Evolutionary conservation across 208 protist genomes (phyloP).

Genomic region (Leishmania gerbilli): DNA sequence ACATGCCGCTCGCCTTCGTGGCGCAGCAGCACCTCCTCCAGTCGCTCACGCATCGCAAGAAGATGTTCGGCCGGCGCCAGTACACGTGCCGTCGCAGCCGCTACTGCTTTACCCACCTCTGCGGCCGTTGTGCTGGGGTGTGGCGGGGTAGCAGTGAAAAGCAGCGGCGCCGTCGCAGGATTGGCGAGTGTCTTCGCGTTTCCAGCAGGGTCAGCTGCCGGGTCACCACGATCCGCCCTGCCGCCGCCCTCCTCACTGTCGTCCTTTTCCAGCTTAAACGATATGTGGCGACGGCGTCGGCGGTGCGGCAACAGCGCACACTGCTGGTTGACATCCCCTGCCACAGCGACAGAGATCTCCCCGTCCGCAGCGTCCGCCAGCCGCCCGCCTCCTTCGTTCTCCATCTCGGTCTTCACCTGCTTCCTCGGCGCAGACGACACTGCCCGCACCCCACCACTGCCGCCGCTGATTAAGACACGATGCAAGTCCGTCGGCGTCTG

Average conservation of each 20-base stretch:
- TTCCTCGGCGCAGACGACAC: neutral
- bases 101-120: neutral
- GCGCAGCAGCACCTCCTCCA: constrained; percentile 38
- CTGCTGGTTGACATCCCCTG: neutral
- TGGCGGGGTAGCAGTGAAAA: neutral
- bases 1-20: constrained; percentile 32
- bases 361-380: neutral
- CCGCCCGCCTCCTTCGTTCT: neutral
- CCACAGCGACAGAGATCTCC: neutral
- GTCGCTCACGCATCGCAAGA: constrained; percentile 26
- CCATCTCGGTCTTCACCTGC: neutral
- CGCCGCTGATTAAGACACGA: neutral
- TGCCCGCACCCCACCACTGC: neutral
- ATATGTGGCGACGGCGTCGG: constrained; percentile 21
- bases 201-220: neutral
- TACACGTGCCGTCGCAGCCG: neutral
- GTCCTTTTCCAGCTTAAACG: constrained; percentile 26
- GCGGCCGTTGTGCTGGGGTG: neutral
- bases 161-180: neutral
- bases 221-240: neutral
- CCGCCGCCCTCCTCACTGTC: neutral
- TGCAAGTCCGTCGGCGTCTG: neutral
- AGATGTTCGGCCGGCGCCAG: constrained; percentile 22
- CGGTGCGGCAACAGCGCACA: neutral
- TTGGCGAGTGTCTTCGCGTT: neutral